Percentiles rank a stretch among this genome's conserved stretches.
Conservation (phyloP, 73 alveolate genomes). For the Urostyla sp. region DNA sequence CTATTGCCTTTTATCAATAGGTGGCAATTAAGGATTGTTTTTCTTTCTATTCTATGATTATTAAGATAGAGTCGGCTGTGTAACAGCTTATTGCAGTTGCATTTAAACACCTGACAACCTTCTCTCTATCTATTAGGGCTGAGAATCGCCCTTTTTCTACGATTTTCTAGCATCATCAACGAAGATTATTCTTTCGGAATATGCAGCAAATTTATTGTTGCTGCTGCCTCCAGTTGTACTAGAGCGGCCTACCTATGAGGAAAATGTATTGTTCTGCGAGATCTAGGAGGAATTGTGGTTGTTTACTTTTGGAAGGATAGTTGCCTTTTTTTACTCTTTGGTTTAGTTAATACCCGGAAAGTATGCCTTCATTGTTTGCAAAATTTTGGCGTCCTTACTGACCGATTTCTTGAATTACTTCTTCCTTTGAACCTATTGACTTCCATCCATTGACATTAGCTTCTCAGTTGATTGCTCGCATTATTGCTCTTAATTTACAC, state of each 20-base stretch:
- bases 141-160: background rate
- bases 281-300: slow-evolving; percentile 6
- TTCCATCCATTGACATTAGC: too few relatives aligned
- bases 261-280: background rate
- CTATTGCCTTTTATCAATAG: slow-evolving; percentile 25
- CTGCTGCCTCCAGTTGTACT: background rate
- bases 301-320: background rate
- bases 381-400: slow-evolving; percentile 42
- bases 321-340: background rate
- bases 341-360: slow-evolving; percentile 27
- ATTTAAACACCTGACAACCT: slow-evolving; percentile 15
- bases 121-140: slow-evolving; percentile 18
- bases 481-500: too few relatives aligned
- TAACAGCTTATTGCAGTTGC: background rate
- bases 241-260: background rate
- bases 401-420: slow-evolving; percentile 1
- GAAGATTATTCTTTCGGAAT: slow-evolving; percentile 48
- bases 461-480: too few relatives aligned
- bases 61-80: background rate
- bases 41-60: background rate
- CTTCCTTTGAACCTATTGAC: too few relatives aligned
- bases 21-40: slow-evolving; percentile 39
- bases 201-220: background rate
- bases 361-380: slow-evolving; percentile 48
- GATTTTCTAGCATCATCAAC: slow-evolving; percentile 41